phyloP scores from a whole-genome alignment of 805 yeast genomes.

The Trichomonascus vanleenenianus region DNA sequence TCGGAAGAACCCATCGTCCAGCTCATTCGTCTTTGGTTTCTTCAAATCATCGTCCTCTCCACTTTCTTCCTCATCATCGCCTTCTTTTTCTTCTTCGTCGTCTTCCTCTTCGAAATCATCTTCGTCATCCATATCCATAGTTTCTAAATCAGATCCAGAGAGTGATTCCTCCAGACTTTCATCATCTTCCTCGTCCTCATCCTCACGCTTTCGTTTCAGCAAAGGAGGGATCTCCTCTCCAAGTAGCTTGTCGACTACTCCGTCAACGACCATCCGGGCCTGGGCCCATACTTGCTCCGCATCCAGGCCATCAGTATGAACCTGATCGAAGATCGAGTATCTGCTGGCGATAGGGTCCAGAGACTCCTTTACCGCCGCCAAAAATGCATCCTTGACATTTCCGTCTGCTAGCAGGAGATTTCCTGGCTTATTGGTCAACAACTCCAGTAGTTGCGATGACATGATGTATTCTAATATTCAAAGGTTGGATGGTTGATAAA shows the following conservation, averaged over 20 bases:
- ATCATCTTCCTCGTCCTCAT: conserved; percentile 21
- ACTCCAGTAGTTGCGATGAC: conserved; percentile 4
- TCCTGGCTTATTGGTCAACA: conserved; percentile 19
- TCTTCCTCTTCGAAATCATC: conserved; percentile 27
- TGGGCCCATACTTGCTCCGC: conserved; percentile 93
- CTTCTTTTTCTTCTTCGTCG: conserved; percentile 24
- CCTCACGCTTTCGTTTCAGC: conserved; percentile 15
- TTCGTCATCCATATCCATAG: conserved; percentile 20
- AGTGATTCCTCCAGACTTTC: conserved; percentile 20
- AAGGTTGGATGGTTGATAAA: not conserved
- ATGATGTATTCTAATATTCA: not conserved
- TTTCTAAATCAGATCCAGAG: not conserved
- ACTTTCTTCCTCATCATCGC: conserved; percentile 22
- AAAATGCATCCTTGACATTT: conserved; percentile 18
- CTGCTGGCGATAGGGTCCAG: conserved; percentile 51
- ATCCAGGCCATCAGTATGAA: conserved; percentile 79
- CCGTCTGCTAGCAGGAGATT: conserved; percentile 21
- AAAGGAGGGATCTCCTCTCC: conserved; percentile 48
- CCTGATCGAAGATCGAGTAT: conserved; percentile 66
- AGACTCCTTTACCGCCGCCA: conserved; percentile 34
- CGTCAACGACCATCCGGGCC: conserved; percentile 75
- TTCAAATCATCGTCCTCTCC: conserved; percentile 11
- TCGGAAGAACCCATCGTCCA: conserved; percentile 79
- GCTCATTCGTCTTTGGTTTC: conserved; percentile 36
- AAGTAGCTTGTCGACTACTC: conserved; percentile 58